phyloP scores from a whole-genome alignment of 108 stramenopile genomes.

The Epithemia pelagica region DNA sequence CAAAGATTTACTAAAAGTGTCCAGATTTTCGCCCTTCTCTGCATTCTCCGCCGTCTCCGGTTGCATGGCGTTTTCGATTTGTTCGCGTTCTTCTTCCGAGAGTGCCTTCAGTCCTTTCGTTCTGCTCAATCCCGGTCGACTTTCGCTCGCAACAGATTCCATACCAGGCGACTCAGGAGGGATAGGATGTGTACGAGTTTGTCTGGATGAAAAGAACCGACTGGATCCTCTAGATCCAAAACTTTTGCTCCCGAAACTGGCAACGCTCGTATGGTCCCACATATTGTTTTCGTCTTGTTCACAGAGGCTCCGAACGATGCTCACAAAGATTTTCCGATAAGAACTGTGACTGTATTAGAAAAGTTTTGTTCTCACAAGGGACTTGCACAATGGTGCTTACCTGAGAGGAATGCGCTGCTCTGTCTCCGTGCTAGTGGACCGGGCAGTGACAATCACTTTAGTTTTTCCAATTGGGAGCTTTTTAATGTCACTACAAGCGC shows the following conservation, averaged over 20 bases:
- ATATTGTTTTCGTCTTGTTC: slow-evolving; percentile 13
- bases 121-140: not conserved
- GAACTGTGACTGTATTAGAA: slow-evolving; percentile 5
- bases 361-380: too few species aligned
- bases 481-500: slow-evolving; percentile 26
- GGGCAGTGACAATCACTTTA: slow-evolving; percentile 34
- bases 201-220: not conserved
- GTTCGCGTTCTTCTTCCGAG: not conserved
- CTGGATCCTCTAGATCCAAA: not conserved
- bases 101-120: not conserved
- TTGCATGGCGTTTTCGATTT: not conserved
- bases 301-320: slow-evolving; percentile 21
- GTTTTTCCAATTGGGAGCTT: slow-evolving; percentile 20
- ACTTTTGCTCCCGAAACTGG: not conserved
- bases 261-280: not conserved
- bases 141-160: not conserved
- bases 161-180: not conserved
- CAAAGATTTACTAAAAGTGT: not conserved
- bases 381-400: too few species aligned
- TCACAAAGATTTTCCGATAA: slow-evolving; percentile 21
- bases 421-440: slow-evolving; percentile 44
- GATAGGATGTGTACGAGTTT: not conserved
- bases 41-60: too few species aligned
- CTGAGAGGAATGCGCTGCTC: slow-evolving; percentile 54
- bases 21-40: not conserved